Evolutionary conservation across 108 stramenopile species (phyloP).

Genomic region (Cyclotella distinguenda): DNA sequence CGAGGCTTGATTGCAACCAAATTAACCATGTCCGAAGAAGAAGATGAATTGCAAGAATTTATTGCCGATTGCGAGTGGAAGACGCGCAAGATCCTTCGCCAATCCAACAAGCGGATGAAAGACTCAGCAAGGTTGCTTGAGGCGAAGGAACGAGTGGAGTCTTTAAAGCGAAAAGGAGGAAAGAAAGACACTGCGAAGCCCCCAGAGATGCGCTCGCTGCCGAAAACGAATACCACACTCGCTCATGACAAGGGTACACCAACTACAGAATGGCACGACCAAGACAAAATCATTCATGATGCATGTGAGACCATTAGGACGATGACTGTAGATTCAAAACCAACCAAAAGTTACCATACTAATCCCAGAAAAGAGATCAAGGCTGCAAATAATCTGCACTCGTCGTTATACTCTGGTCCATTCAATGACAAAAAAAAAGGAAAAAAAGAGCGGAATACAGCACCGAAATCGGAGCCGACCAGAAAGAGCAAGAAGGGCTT

Average conservation of each 20-base stretch:
- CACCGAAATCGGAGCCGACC: not conserved
- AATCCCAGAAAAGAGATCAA: not conserved
- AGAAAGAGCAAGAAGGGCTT: too few relatives aligned
- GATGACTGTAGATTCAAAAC: conserved; percentile 3
- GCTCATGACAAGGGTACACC: not conserved
- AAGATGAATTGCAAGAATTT: conserved; percentile 13
- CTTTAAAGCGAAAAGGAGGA: conserved; percentile 4
- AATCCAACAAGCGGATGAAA: conserved; percentile 28
- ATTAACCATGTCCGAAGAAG: conserved; percentile 5
- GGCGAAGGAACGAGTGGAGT: conserved; percentile 23
- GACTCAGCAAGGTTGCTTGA: conserved; percentile 14
- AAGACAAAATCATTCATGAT: conserved; percentile 34
- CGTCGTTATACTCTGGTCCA: conserved; percentile 20
- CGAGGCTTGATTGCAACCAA: not conserved
- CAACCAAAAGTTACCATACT: not conserved
- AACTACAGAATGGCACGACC: conserved; percentile 24
- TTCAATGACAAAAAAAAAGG: conserved; percentile 9
- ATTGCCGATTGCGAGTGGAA: conserved; percentile 36
- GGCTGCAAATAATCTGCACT: not conserved
- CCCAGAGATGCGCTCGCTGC: not conserved
- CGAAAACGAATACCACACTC: not conserved
- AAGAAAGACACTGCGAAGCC: not conserved
- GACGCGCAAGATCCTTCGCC: conserved; percentile 36
- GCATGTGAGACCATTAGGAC: conserved; percentile 22
- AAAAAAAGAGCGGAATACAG: not conserved